Conservation (phyloP, 176 grass and related monocot genomes). For the Luzula sylvatica region DNA sequence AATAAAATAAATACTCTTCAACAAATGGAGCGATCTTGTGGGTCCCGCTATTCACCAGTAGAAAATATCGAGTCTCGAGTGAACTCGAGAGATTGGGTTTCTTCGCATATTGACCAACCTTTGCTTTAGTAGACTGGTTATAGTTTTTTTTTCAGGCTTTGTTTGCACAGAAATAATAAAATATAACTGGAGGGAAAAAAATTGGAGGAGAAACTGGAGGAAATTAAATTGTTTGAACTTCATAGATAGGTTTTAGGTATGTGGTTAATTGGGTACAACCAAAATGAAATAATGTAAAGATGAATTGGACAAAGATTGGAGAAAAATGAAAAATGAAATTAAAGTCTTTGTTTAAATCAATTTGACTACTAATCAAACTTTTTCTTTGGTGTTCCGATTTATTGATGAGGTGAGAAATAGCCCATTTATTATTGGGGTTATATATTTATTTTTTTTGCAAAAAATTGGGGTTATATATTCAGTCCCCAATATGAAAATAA, state of each 20-base stretch:
- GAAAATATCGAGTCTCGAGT: constrained; percentile 25
- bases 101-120: constrained; percentile 1
- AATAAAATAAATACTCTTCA: constrained; percentile 57
- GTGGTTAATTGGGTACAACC: neutral
- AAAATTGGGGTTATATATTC: too few species aligned
- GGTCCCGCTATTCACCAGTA: constrained; percentile 14
- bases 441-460: too few species aligned
- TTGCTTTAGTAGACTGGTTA: constrained; percentile 6
- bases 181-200: neutral
- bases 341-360: too few species aligned
- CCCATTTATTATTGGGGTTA: too few species aligned
- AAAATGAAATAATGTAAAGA: too few species aligned
- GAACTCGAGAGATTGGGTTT: constrained; percentile 10
- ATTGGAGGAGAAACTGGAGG: neutral
- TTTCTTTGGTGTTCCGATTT: too few species aligned
- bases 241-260: neutral
- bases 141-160: neutral
- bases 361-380: too few species aligned
- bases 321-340: too few species aligned
- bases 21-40: constrained; percentile 43
- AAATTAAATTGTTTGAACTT: neutral
- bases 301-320: too few species aligned
- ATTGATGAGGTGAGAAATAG: too few species aligned
- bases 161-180: neutral
- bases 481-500: too few species aligned